Base-by-base conservation (phyloP, 345 rosid species). In the Zanthoxylum bungeanum region DNA sequence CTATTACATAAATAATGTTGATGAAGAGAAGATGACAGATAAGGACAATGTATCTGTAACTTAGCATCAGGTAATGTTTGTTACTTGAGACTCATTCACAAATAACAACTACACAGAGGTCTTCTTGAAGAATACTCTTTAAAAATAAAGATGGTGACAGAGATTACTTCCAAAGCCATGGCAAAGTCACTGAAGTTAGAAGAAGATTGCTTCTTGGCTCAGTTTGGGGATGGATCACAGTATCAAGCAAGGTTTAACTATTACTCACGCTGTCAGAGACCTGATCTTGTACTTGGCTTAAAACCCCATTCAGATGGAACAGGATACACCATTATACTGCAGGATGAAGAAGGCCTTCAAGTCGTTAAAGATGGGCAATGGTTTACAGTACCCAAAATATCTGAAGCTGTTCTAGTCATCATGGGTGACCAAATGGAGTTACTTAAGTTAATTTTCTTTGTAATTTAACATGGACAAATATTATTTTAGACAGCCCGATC, bases 361-460 rank as follows among this genome's bases (percentile, higher is more conserved):
- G 46, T 83, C 49, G 33, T 56, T 11, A 70, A 73, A 53, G 82
- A 82, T 50, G 78, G 42, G 21, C 70, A 39, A 27, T 83, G 87
- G 91, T 59, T 77, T 65, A 79, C 80, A 2, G 78, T 84, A 39
- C 88, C 90, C 1, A 71, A 70, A 57, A 24, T 81, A 14, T 76
- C 86, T 0, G 57, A 80, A 17, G 85, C 80, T 49, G 78, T 83
- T 25, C 78, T 87, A 9, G 24, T 87, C 60, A 77, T 81, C 49
- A 77, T 75, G 76, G 91, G 81, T 1, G 89, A 87, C 71, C 89
- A 85, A 73, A 75, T 80, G 73, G 81, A 84, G 85, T 85, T 80
- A 78, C 70, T 58, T 24, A 21, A 16, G 49, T 25, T 24, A 22
- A 34, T 5, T 34, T 12, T n/a, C n/a, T 55, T 44, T 19, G 2